Base-by-base conservation (phyloP, 495 filamentous ascomycete species). In the Podospora australis region DNA sequence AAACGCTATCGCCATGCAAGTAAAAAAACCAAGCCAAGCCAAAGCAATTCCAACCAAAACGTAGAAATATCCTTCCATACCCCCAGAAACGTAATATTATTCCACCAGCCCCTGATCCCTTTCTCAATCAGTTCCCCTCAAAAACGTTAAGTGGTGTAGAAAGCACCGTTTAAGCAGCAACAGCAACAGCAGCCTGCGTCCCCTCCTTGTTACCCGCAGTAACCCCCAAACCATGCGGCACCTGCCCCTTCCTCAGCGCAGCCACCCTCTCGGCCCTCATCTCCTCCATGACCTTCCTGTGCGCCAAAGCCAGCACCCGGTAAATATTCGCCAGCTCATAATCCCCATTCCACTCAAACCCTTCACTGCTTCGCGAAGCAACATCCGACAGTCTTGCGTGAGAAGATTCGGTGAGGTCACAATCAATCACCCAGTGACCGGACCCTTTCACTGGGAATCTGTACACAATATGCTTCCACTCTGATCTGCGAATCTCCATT, bases 381-480 rank as follows among this genome's bases (percentile, higher is more conserved):
- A 59, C 49, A 9, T 58, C 52, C 2, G 52, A 39, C 48, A 58
- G 40, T 16, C 56, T 39, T 25, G 48, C 51, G 41, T 58, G 56
- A 36, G 44, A 49, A 10, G 30, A 36, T 47, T 58, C 56, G 36
- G 56, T 58, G 40, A 58, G 30, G 35, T 58, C 52, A 24, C 39
- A 39, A 22, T 58, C 56, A 10, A 58, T 44, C 7, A 55, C 48
- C 52, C 56, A 52, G 56, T 55, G 35, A 4, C 16, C 48, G 6
- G 25, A 25, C 3, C 56, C 56, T 21, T 29, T 42, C 19, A 58
- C 50, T 13, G 56, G 48, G 42, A 54, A 54, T 16, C 46, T 39
- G 23, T 55, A 54, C 1, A 52, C 46, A 7, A 47, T 44, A 25
- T 51, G 47, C 42, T 54, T 58, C 52, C 52, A 55, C 46, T 55